Conservation (phyloP, 2,329 filamentous ascomycete species). For the Trematosphaeria pertusa region DNA sequence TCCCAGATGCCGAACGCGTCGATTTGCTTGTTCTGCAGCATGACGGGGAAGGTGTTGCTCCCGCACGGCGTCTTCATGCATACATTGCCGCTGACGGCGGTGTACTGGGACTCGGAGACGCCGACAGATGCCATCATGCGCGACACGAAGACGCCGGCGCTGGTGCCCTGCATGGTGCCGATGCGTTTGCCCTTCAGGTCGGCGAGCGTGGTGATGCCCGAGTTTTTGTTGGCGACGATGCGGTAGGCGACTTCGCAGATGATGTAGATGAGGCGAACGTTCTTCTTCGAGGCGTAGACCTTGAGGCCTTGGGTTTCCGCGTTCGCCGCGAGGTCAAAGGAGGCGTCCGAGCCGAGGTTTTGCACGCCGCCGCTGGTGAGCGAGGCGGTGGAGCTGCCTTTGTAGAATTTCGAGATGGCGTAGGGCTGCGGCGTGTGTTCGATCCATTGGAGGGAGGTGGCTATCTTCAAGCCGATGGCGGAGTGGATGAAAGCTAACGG, state of each 20-base stretch:
- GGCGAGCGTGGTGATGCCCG: slow-evolving; percentile 20
- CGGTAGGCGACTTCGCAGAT: slow-evolving; percentile 37
- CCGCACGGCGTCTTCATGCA: slow-evolving; percentile 33
- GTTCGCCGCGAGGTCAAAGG: slow-evolving; percentile 35
- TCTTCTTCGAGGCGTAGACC: slow-evolving; percentile 29
- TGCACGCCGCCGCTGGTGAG: slow-evolving; percentile 26
- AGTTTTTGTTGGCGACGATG: slow-evolving; percentile 28
- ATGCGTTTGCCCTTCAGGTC: slow-evolving; percentile 36
- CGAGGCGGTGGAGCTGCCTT: slow-evolving; percentile 18
- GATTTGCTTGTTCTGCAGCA: slow-evolving; percentile 20
- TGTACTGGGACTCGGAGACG: slow-evolving; percentile 22
- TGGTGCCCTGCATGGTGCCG: slow-evolving; percentile 23
- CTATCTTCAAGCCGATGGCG: slow-evolving; percentile 21
- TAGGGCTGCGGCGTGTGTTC: slow-evolving; percentile 36
- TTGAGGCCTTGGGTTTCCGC: slow-evolving; percentile 38
- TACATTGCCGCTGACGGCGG: slow-evolving; percentile 20
- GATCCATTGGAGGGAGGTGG: slow-evolving; percentile 29
- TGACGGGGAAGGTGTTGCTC: slow-evolving; percentile 21
- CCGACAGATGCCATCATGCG: slow-evolving; percentile 28
- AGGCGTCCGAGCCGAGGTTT: slow-evolving; percentile 25
- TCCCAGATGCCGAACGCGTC: slow-evolving; percentile 40
- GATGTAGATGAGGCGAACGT: slow-evolving; percentile 37
- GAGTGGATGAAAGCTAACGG: slow-evolving; percentile 1
- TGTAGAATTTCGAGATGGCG: slow-evolving; percentile 34
- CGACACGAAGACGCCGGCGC: slow-evolving; percentile 27